phyloP scores from a whole-genome alignment of 2,329 filamentous ascomycete genomes.

The Cordyceps fumosorosea region DNA sequence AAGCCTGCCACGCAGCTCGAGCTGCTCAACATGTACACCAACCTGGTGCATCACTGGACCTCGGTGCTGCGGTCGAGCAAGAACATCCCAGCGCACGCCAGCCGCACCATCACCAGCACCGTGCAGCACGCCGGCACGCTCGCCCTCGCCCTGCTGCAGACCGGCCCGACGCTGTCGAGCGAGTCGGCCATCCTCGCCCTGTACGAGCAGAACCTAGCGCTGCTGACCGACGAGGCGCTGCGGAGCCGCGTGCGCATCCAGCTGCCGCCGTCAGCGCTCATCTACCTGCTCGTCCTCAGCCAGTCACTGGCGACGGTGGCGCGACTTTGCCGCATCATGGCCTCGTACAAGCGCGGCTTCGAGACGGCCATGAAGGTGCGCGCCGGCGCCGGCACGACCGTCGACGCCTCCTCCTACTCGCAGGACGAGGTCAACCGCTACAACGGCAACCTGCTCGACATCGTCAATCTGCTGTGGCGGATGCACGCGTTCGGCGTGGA shows the following conservation, averaged over 20 bases:
- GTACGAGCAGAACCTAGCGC: conserved; percentile 54
- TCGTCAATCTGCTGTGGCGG: conserved; percentile 79
- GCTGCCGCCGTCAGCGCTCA: conserved; percentile 58
- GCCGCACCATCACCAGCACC: conserved; percentile 34
- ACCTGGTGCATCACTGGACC: conserved; percentile 57
- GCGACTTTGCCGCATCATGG: conserved; percentile 62
- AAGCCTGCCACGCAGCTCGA: conserved; percentile 46
- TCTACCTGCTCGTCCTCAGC: conserved; percentile 67
- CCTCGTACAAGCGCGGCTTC: conserved; percentile 67
- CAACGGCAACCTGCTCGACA: conserved; percentile 81
- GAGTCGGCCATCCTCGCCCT: conserved; percentile 61
- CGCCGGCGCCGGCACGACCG: conserved; percentile 20
- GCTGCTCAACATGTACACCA: conserved; percentile 61
- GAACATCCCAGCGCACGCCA: conserved; percentile 28
- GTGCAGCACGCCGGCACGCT: conserved; percentile 48
- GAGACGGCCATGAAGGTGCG: conserved; percentile 52
- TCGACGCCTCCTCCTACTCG: conserved; percentile 41
- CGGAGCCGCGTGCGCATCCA: conserved; percentile 55
- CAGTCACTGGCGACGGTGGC: conserved; percentile 57
- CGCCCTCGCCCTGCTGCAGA: conserved; percentile 54
- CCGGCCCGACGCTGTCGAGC: conserved; percentile 34
- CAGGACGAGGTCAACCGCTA: conserved; percentile 60
- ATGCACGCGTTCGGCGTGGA: conserved; percentile 60
- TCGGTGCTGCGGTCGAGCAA: conserved; percentile 36
- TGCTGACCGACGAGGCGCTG: conserved; percentile 46